Evolutionary conservation across 371 early-diverging fungal genomes (phyloP).

Genomic region (Circinella minor): DNA sequence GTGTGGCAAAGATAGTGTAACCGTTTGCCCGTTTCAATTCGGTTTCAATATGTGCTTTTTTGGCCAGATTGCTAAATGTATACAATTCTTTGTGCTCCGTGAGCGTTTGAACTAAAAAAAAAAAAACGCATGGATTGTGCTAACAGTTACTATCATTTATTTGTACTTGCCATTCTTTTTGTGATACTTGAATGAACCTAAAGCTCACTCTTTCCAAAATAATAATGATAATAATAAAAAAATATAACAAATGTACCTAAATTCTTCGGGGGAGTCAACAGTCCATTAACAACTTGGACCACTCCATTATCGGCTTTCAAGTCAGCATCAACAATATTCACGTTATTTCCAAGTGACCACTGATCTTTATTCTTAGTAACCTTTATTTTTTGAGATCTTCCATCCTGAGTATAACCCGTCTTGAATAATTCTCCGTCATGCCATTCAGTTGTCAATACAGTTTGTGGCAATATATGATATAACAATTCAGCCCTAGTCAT

Average conservation of each 20-base stretch:
- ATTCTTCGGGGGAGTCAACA: slow-evolving; percentile 38
- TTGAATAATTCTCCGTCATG: slow-evolving; percentile 52
- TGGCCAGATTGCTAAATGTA: slow-evolving; percentile 28
- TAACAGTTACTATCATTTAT: background rate
- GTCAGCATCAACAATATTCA: slow-evolving; percentile 37
- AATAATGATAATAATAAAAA: too few relatives aligned
- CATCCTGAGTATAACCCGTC: slow-evolving; percentile 37
- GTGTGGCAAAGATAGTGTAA: slow-evolving; percentile 49
- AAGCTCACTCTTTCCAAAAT: too few relatives aligned
- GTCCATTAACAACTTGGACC: slow-evolving; percentile 40
- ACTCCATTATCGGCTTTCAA: slow-evolving; percentile 41
- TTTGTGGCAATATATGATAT: slow-evolving; percentile 48
- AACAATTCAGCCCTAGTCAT: slow-evolving; percentile 38
- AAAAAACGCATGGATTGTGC: background rate
- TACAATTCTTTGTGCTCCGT: slow-evolving; percentile 29
- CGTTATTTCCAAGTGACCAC: slow-evolving; percentile 26
- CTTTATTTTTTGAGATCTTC: slow-evolving; percentile 45
- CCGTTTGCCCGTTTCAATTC: slow-evolving; percentile 37
- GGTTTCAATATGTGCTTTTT: slow-evolving; percentile 27
- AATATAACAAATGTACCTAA: slow-evolving; percentile 24
- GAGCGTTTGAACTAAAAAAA: slow-evolving; percentile 34
- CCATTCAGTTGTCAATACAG: slow-evolving; percentile 30
- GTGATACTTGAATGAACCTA: background rate
- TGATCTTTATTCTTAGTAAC: slow-evolving; percentile 26
- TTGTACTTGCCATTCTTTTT: slow-evolving; percentile 1